Evolutionary conservation across 148 eudicot species (phyloP), one percentile per base, ranked within the genome.

Genomic region (Oxyria digyna): DNA sequence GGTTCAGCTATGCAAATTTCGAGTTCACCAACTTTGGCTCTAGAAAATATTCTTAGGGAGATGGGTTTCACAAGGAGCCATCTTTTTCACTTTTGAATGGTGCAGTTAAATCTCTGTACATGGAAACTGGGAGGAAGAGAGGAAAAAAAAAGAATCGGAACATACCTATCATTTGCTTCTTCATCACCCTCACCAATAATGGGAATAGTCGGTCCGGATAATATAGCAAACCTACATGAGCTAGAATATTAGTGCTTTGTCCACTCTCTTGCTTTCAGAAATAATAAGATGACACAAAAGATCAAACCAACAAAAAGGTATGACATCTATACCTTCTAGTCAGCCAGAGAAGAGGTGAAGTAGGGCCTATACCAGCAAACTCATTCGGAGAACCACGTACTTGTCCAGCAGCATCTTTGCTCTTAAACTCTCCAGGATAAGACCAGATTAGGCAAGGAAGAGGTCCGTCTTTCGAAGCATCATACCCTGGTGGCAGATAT

Each of bases 381-480:
- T 87, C 91, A 77, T 93, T 89, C 18, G 98, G 98, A 74, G 98
- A 89, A 42, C 96, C 96, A 64, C 98, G 98, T 40, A 93, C 98
- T 85, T 93, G 98, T 63, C 95, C 84, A 59, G 98, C 98, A 68
- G 98, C 88, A 69, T 89, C 95, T 81, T 93, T 93, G 79, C 88
- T 89, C 73, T 93, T 93, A 73, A 93, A 93, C 76, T 93, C 98
- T 41, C 96, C 96, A 31, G 98, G 98, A 74, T 93, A 93, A 27
- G 98, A 89, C 98, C 98, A 93, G 43, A 93, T 77, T 72, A 93
- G 84, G 78, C 98, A 93, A 18, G 98, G 98, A 74, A 93, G 81
- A 65, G 98, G 95, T 20, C 96, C 98, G 75, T 89, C 98, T 74
- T 50, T 83, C 52, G 85, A 67, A 62, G 88, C 75, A 78, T 89